Percentiles rank a stretch among this genome's conserved stretches.
These are phyloP conservation scores for Cryptococcus maquisensis DNA, from an alignment of 1,284 basidiomycete genomes.

Conservation along the genomic window DNA sequence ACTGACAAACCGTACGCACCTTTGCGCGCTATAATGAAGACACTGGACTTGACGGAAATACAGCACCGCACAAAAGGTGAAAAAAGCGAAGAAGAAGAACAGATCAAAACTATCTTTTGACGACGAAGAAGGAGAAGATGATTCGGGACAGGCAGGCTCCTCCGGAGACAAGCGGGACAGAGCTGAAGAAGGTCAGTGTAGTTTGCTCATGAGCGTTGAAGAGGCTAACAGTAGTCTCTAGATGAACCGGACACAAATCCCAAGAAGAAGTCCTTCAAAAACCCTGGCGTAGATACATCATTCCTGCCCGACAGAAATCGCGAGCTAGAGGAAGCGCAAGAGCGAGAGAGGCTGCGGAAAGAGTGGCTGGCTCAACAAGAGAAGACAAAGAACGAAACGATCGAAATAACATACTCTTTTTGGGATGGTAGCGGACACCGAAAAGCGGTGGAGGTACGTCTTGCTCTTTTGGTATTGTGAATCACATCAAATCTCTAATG, in stretches of 20 bases:
- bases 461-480: not conserved
- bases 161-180: slow-evolving; percentile 20
- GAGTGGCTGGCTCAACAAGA: slow-evolving; percentile 83
- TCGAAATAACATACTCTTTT: slow-evolving; percentile 70
- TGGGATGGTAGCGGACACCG: slow-evolving; percentile 99
- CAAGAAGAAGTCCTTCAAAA: slow-evolving; percentile 79
- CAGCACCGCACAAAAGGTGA: slow-evolving; percentile 62
- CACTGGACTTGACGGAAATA: not conserved
- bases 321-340: slow-evolving; percentile 82
- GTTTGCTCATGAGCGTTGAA: not conserved
- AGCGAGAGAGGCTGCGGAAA: slow-evolving; percentile 81
- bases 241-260: slow-evolving; percentile 4
- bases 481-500: not conserved
- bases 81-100: slow-evolving; percentile 82
- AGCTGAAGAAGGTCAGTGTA: slow-evolving; percentile 29
- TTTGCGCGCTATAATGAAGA: not conserved
- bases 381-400: slow-evolving; percentile 36
- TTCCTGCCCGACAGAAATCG: slow-evolving; percentile 96
- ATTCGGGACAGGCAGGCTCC: slow-evolving; percentile 7
- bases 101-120: slow-evolving; percentile 86
- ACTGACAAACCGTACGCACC: slow-evolving; percentile 33
- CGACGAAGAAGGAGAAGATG: slow-evolving; percentile 66
- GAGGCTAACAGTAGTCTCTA: slow-evolving; percentile 4
- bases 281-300: slow-evolving; percentile 94
- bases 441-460: slow-evolving; percentile 78